Evolutionary conservation across 768 basidiomycete species (phyloP), one percentile per base, ranked within the genome.

Genomic region (Boletus reticuloceps): DNA sequence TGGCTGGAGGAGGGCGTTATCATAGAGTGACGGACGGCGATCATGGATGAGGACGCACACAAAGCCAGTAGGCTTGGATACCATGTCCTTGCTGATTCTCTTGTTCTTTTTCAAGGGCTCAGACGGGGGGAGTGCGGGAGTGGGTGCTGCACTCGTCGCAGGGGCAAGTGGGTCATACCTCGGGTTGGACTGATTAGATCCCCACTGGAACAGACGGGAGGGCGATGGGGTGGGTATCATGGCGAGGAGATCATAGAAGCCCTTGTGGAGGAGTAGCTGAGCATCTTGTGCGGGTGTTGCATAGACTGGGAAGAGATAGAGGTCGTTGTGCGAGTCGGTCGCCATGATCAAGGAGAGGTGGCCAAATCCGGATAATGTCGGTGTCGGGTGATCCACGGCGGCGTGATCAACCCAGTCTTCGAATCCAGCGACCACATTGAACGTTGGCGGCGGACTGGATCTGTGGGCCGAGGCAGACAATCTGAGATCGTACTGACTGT

Each of bases 21-120:
- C 60, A 49, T 56, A 51, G 57, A 52, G 17, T 9, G 38, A 39
- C 17, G 56, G 58, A 47, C 22, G 57, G 53, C 47, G 31, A 53
- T 51, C 36, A 52, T 47, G 38, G 46, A 27, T 38, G 51, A 54
- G 61, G 37, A 83, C 90, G 72, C 78, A 95, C 91, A 90, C 79
- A 69, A 94, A 94, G 60, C 84, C 86, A 20, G 80, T 89, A 6
- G 93, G 93, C 53, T 75, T 82, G 16, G 90, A 91, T 6, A 95
- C 86, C 88, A 93, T 93, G 63, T 92, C 90, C 70, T 94, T 94
- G 74, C 82, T 89, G 64, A 94, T 83, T 61, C 83, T 77, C 60
- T 82, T 82, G 39, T 77, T 79, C 72, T 84, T 87, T 68, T 79
- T 79, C 41, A 60, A 68, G 40, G 71, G 70, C 11, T 75, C 62